phyloP scores from a whole-genome alignment of 2,329 filamentous ascomycete genomes.

The Leptoxyphium fumago region DNA sequence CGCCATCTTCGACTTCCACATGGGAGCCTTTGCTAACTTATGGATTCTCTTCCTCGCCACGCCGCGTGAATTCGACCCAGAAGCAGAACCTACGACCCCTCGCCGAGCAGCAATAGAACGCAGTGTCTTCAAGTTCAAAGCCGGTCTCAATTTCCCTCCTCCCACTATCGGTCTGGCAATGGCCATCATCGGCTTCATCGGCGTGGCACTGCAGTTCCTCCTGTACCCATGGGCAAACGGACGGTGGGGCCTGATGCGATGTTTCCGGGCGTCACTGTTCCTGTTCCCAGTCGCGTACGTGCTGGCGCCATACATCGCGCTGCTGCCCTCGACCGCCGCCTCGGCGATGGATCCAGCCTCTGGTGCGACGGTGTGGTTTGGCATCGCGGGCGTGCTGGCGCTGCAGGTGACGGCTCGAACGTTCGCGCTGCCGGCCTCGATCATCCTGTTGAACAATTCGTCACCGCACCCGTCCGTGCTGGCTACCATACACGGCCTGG shows the following conservation, averaged over 20 bases:
- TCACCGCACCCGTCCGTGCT: slow-evolving; percentile 41
- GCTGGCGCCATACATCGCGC: slow-evolving; percentile 53
- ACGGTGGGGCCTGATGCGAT: slow-evolving; percentile 51
- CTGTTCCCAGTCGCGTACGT: slow-evolving; percentile 59
- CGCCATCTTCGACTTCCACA: slow-evolving; percentile 57
- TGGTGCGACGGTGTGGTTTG: slow-evolving; percentile 47
- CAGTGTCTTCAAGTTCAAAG: slow-evolving; percentile 45
- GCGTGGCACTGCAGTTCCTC: slow-evolving; percentile 57
- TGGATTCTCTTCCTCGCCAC: slow-evolving; percentile 67
- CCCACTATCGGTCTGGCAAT: slow-evolving; percentile 62
- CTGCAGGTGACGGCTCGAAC: slow-evolving; percentile 61
- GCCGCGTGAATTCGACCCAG: slow-evolving; percentile 37
- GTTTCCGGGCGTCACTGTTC: slow-evolving; percentile 53
- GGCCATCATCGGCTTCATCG: slow-evolving; percentile 59
- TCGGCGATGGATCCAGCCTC: slow-evolving; percentile 34
- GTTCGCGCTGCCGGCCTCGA: slow-evolving; percentile 43
- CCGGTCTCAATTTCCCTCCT: slow-evolving; percentile 60
- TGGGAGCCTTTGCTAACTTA: slow-evolving; percentile 62
- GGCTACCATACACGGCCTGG: slow-evolving; percentile 44
- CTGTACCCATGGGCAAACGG: slow-evolving; percentile 55
- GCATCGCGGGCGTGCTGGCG: slow-evolving; percentile 47
- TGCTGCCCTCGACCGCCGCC: slow-evolving; percentile 42
- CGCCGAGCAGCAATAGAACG: slow-evolving; percentile 11
- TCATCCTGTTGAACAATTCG: slow-evolving; percentile 45
- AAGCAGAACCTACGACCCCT: slow-evolving; percentile 16